Evolutionary conservation across 306 rosid genomes (phyloP).

Genomic region (Dryas octopetala): DNA sequence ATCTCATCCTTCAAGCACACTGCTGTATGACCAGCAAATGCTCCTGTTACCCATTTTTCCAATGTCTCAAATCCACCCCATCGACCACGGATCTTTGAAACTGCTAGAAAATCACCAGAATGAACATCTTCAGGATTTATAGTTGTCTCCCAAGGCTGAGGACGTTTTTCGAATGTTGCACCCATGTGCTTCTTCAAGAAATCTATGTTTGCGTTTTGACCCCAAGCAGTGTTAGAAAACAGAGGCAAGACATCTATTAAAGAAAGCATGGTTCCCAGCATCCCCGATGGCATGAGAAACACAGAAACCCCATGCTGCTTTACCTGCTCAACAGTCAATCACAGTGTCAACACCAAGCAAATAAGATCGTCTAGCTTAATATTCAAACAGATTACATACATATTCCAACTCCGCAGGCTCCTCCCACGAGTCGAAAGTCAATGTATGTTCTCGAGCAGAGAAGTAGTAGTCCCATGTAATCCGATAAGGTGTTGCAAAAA

Average conservation of each 20-base stretch:
- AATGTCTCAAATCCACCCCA: conserved; percentile 99
- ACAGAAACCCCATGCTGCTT: conserved; percentile 94
- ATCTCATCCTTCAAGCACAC: conserved; percentile 94
- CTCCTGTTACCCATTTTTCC: conserved; percentile 97
- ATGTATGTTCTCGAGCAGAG: conserved; percentile 72
- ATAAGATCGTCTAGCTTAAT: conserved; percentile 3
- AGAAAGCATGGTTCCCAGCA: conserved; percentile 90
- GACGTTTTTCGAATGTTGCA: conserved; percentile 76
- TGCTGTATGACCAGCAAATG: conserved; percentile 98
- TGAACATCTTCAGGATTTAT: conserved; percentile 86
- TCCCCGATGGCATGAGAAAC: conserved; percentile 99
- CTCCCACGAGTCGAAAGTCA: conserved; percentile 88
- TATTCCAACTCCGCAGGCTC: conserved; percentile 97
- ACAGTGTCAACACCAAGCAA: conserved; percentile 26
- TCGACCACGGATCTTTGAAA: conserved; percentile 95
- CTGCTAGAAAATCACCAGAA: conserved; percentile 90
- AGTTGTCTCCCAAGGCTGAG: conserved; percentile 67
- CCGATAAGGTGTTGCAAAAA: conserved; percentile 92
- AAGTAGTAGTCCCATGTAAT: conserved; percentile 98
- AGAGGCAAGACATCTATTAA: conserved; percentile 83
- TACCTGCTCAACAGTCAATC: conserved; percentile 55
- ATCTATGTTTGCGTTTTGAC: conserved; percentile 76
- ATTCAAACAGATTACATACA: conserved; percentile 47
- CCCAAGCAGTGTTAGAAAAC: conserved; percentile 89
- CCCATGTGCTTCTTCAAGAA: conserved; percentile 93